These are phyloP conservation scores for Leersia perrieri DNA, from an alignment of 176 grass and related monocot genomes.

Conservation along the genomic window DNA sequence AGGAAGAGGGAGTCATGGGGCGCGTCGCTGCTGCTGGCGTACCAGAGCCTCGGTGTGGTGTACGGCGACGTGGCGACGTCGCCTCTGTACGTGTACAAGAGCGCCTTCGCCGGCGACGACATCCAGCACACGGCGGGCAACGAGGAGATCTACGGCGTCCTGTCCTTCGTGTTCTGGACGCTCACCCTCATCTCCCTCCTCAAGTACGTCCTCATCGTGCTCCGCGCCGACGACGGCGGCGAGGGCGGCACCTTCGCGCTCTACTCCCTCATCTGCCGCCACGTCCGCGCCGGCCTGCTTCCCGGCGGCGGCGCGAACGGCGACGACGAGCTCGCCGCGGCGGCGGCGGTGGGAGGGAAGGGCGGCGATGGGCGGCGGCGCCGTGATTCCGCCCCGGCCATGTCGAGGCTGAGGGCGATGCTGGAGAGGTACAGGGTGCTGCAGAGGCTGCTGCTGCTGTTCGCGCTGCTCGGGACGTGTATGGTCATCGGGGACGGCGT, in stretches of 20 bases:
- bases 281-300: slow-evolving; percentile 70
- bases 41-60: slow-evolving; percentile 94
- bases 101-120: slow-evolving; percentile 78
- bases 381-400: neutral
- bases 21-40: slow-evolving; percentile 69
- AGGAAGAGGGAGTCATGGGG: slow-evolving; percentile 67
- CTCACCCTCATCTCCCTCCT: slow-evolving; percentile 85
- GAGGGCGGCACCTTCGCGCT: slow-evolving; percentile 99
- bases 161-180: slow-evolving; percentile 99
- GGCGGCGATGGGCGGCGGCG: neutral
- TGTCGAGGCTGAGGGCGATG: slow-evolving; percentile 27
- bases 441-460: slow-evolving; percentile 69
- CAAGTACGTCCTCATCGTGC: slow-evolving; percentile 97
- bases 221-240: slow-evolving; percentile 81
- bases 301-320: slow-evolving; percentile 59
- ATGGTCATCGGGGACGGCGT: slow-evolving; percentile 98
- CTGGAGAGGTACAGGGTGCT: slow-evolving; percentile 77
- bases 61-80: slow-evolving; percentile 97
- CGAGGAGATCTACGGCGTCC: slow-evolving; percentile 97
- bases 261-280: slow-evolving; percentile 96
- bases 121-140: slow-evolving; percentile 86
- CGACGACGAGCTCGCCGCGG: slow-evolving; percentile 50
- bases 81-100: slow-evolving; percentile 94
- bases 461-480: slow-evolving; percentile 88
- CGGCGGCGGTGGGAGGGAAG: slow-evolving; percentile 37